A percentile compares a stretch with the other conserved stretches of the same genome.
Conservation (phyloP, 768 basidiomycete genomes). For the Termitomyces sp. region DNA sequence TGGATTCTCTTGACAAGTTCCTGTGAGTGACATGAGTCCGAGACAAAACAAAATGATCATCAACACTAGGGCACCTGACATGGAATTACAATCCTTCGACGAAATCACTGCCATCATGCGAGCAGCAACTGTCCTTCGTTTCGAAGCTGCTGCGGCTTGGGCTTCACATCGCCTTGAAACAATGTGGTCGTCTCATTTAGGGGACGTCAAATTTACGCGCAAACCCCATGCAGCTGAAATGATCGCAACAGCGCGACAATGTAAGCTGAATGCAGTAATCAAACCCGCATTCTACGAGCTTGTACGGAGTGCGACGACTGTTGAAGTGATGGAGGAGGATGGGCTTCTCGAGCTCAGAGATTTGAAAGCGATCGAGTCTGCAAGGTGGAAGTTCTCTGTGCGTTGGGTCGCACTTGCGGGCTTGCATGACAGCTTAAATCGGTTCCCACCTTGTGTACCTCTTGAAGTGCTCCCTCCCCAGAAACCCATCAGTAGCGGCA, state of each 20-base stretch:
- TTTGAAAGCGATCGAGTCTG: slow-evolving; percentile 2
- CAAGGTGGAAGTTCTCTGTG: slow-evolving; percentile 10
- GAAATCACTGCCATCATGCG: slow-evolving; percentile 27
- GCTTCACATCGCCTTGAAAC: slow-evolving; percentile 20
- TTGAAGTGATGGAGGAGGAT: not conserved
- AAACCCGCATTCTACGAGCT: slow-evolving; percentile 8
- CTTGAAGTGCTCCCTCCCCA: not conserved
- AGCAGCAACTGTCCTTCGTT: slow-evolving; percentile 25
- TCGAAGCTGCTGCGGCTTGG: slow-evolving; percentile 21
- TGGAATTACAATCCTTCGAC: slow-evolving; percentile 20
- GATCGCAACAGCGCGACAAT: slow-evolving; percentile 24
- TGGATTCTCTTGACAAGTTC: slow-evolving; percentile 26
- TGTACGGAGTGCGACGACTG: not conserved
- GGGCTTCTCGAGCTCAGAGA: not conserved
- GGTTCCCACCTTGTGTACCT: not conserved
- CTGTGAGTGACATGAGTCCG: slow-evolving; percentile 20
- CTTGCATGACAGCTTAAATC: not conserved
- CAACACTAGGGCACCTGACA: slow-evolving; percentile 12
- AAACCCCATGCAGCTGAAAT: slow-evolving; percentile 23
- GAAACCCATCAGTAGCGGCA: too few species aligned
- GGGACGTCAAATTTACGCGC: slow-evolving; percentile 12
- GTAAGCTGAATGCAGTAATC: slow-evolving; percentile 19
- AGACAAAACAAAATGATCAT: not conserved
- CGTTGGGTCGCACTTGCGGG: slow-evolving; percentile 2
- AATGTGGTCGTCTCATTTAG: slow-evolving; percentile 26